phyloP scores from a whole-genome alignment of 129 eudicot species.

The Pseudognaphalium luteoalbum region DNA sequence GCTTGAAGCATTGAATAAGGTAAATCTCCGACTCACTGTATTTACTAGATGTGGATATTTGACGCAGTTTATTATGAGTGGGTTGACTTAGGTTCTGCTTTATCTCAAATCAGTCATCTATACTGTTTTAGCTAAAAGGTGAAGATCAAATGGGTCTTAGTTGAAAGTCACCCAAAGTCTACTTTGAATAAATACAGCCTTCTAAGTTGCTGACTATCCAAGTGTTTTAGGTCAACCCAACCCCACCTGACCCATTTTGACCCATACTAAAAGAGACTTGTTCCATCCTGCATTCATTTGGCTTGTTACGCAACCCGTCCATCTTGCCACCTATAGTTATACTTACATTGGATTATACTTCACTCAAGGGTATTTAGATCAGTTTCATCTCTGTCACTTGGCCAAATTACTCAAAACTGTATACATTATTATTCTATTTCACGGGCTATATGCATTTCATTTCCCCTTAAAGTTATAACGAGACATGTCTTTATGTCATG shows the following conservation, averaged over 20 bases:
- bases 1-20: constrained; percentile 96
- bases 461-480: background rate
- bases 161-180: background rate
- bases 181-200: background rate
- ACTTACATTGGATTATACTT: background rate
- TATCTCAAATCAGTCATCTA: background rate
- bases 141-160: background rate
- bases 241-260: background rate
- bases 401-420: background rate
- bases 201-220: background rate
- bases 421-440: background rate
- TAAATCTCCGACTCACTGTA: constrained; percentile 2
- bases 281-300: background rate
- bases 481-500: background rate
- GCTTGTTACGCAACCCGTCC: background rate
- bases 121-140: background rate
- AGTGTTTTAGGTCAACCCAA: background rate
- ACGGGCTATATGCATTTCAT: background rate
- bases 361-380: background rate
- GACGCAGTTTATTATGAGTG: background rate
- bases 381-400: background rate
- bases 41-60: background rate
- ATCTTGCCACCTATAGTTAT: background rate
- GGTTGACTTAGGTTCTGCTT: background rate
- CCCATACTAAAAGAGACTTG: background rate